Evolutionary conservation across 2,329 filamentous ascomycete genomes (phyloP).

Genomic region (Podosphaera aphanis): DNA sequence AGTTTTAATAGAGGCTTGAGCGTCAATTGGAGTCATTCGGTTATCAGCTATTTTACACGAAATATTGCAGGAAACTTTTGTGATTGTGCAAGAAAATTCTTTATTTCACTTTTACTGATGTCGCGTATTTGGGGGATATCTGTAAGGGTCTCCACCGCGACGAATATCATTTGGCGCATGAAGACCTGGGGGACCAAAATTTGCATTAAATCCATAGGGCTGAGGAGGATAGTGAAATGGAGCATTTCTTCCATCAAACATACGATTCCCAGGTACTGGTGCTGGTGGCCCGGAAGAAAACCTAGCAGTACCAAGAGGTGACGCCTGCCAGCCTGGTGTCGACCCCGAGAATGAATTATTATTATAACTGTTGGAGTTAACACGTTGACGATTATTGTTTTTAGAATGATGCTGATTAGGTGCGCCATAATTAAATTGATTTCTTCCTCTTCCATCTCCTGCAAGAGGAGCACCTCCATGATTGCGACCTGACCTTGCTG

Average conservation of each 20-base stretch:
- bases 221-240: slow-evolving; percentile 9
- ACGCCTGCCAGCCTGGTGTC: slow-evolving; percentile 19
- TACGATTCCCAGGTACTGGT: slow-evolving; percentile 18
- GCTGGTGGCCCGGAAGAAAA: slow-evolving; percentile 24
- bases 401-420: slow-evolving; percentile 5
- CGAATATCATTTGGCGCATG: slow-evolving; percentile 5
- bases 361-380: slow-evolving; percentile 8
- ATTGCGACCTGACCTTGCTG: slow-evolving; percentile 40
- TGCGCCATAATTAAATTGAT: slow-evolving; percentile 29
- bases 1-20: too few relatives aligned
- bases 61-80: too few relatives aligned
- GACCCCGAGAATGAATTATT: slow-evolving; percentile 9
- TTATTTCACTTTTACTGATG: not conserved
- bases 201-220: slow-evolving; percentile 3
- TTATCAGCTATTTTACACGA: too few relatives aligned
- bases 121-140: not conserved
- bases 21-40: too few relatives aligned
- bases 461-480: slow-evolving; percentile 43
- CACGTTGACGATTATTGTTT: slow-evolving; percentile 7
- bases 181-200: slow-evolving; percentile 6
- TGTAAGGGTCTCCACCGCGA: slow-evolving; percentile 4
- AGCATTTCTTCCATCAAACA: slow-evolving; percentile 7
- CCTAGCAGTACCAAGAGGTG: slow-evolving; percentile 22
- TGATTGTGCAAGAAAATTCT: too few relatives aligned
- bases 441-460: slow-evolving; percentile 23